These are phyloP conservation scores for Trifolium dubium DNA, from an alignment of 306 rosid species.

Conservation along the genomic window DNA sequence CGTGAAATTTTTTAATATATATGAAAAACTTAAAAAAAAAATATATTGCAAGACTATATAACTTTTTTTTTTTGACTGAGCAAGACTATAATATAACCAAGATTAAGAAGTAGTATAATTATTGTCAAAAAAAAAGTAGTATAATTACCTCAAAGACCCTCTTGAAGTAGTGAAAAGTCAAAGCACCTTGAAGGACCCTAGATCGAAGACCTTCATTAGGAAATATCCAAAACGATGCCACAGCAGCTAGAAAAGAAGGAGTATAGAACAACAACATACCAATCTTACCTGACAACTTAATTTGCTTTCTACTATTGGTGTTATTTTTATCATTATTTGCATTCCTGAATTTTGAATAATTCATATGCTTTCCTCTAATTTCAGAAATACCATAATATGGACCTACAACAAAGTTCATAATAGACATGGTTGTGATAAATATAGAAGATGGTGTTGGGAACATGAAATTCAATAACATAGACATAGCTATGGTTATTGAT, in stretches of 20 bases:
- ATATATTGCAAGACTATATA: no score
- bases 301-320: not conserved
- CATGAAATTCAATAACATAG: conserved; percentile 12
- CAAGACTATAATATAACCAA: no score
- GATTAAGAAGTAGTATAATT: no score
- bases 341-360: conserved; percentile 72
- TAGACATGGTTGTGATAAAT: conserved; percentile 55
- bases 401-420: conserved; percentile 36
- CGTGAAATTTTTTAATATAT: no score
- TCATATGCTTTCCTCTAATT: conserved; percentile 60
- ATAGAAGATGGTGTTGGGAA: conserved; percentile 63
- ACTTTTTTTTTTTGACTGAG: no score
- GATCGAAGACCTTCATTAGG: conserved; percentile 49
- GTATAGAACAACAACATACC: conserved; percentile 73
- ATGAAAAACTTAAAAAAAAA: no score
- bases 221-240: conserved; percentile 50
- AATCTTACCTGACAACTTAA: conserved; percentile 48
- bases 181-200: conserved; percentile 52
- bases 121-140: no score
- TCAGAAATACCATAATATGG: conserved; percentile 52
- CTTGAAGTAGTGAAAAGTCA: conserved; percentile 76
- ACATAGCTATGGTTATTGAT: conserved; percentile 24
- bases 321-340: not conserved
- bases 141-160: conserved; percentile 65
- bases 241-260: conserved; percentile 65